Conservation (phyloP, 164 flowering plant genomes). For the Dillenia suffruticosa region DNA sequence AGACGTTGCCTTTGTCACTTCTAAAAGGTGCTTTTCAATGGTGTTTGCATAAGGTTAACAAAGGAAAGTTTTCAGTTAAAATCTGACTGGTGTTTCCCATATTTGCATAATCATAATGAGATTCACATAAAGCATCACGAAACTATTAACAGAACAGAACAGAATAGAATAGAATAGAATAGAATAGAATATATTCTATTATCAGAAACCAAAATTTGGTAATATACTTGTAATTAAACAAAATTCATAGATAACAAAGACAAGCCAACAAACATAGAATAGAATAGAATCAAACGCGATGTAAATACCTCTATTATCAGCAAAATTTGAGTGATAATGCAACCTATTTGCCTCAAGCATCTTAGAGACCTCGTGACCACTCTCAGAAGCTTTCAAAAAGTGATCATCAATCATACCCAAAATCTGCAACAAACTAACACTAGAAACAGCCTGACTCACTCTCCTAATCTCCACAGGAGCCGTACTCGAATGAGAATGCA, state of each 20-base stretch:
- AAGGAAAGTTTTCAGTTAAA: no score
- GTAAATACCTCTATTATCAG: conserved; percentile 65
- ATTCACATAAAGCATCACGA: no score
- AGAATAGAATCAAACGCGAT: not conserved
- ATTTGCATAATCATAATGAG: no score
- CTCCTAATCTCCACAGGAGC: conserved; percentile 39
- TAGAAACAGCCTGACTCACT: conserved; percentile 17
- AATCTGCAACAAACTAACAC: conserved; percentile 47
- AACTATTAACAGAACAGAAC: no score
- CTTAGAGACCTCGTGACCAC: conserved; percentile 79
- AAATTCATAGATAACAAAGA: not conserved
- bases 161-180: no score
- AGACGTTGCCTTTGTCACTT: no score
- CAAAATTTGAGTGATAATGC: conserved; percentile 93
- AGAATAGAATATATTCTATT: no score
- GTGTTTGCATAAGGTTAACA: no score
- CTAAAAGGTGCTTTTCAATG: no score
- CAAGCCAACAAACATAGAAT: not conserved
- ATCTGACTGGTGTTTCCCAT: no score
- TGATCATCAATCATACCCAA: conserved; percentile 64
- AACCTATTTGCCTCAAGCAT: conserved; percentile 85
- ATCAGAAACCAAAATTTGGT: no score
- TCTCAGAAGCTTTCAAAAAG: conserved; percentile 77
- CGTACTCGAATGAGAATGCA: conserved; percentile 56
- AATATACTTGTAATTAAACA: not conserved